Evolutionary conservation across 2,329 filamentous ascomycete genomes (phyloP).

Genomic region (Alternaria brassicae): DNA sequence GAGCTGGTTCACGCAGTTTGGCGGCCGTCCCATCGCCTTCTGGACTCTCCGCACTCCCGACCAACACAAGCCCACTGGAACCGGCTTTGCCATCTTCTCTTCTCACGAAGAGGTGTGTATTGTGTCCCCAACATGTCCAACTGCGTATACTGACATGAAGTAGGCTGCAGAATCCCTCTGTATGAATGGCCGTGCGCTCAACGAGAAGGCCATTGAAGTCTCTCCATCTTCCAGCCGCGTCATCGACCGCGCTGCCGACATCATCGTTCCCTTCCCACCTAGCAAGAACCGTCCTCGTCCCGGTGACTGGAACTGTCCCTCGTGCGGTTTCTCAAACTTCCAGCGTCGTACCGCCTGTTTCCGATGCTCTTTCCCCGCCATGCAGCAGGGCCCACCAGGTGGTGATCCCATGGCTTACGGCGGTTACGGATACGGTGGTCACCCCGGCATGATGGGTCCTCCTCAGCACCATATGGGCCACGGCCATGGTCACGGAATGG

Average conservation of each 20-base stretch:
- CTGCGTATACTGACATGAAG: constrained; percentile 18
- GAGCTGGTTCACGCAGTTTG: constrained; percentile 99
- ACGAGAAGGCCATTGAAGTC: constrained; percentile 98
- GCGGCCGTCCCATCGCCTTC: constrained; percentile 95
- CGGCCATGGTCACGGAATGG: constrained; percentile 57
- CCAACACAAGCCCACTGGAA: constrained; percentile 99
- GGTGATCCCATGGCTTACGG: constrained; percentile 73
- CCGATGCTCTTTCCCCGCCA: constrained; percentile 98
- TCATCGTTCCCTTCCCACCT: constrained; percentile 94
- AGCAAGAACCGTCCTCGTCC: constrained; percentile 98
- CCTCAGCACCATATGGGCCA: constrained; percentile 72
- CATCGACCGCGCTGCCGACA: constrained; percentile 92
- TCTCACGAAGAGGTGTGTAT: constrained; percentile 92
- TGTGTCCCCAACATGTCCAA: neutral
- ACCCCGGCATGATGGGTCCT: constrained; percentile 65
- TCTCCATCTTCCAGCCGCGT: constrained; percentile 97
- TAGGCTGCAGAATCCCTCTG: constrained; percentile 96
- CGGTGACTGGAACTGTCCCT: constrained; percentile 98
- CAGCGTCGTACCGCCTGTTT: constrained; percentile 98
- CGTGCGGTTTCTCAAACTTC: constrained; percentile 99
- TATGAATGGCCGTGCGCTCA: constrained; percentile 98
- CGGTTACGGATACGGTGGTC: constrained; percentile 55
- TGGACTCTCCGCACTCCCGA: constrained; percentile 98
- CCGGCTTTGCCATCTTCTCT: constrained; percentile 97
- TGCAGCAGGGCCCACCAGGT: constrained; percentile 74